Evolutionary conservation across 2,329 filamentous ascomycete species (phyloP), one percentile per base, ranked within the genome.

Genomic region (Phoma sp.): DNA sequence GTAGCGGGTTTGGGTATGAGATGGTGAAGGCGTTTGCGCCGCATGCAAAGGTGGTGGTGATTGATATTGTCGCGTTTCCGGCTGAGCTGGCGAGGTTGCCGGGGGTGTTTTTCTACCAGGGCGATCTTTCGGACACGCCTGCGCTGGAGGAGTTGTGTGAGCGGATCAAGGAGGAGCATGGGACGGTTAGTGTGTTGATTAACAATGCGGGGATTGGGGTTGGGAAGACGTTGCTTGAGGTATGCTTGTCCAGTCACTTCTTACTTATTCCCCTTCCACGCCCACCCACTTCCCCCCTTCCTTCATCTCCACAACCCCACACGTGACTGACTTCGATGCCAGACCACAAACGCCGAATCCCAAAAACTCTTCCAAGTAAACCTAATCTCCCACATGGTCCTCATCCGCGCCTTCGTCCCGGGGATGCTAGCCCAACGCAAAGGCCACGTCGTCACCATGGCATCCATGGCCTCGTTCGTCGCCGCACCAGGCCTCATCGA

Each of bases 171-270:
- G 52, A 33, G 7, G 56, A 53, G 2, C 61, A 68, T 35, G 68
- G 68, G 10, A 56, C 63, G 32, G 58, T 68, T 1, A 68, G 53
- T n/a, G 66, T 72, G 3, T 55, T 72, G 6, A 63, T 72, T 49
- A 72, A 72, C 51, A 72, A 72, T 38, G 69, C 69, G 14, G 69
- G 69, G 2, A 66, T 72, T 25, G 65, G 53, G 0, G 55, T 55
- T 11, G 64, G 59, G 1, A 62, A 64, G 53, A 59, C 61, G 0
- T 41, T 67, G 2, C 61, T 69, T 24, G 60, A 65, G 14, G 65
- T 67, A 7, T 5, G 40, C 32, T 29, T 29, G 27, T 29, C 2
- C 18, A 18, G 18, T 18, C 18, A 18, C 18, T 29, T 29, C 27
- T 29, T 29, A 7, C 27, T 4, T 18, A 18, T 18, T 18, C 2